Conservation (phyloP, 1,139 yeast genomes). For the Candida mesenterica region DNA sequence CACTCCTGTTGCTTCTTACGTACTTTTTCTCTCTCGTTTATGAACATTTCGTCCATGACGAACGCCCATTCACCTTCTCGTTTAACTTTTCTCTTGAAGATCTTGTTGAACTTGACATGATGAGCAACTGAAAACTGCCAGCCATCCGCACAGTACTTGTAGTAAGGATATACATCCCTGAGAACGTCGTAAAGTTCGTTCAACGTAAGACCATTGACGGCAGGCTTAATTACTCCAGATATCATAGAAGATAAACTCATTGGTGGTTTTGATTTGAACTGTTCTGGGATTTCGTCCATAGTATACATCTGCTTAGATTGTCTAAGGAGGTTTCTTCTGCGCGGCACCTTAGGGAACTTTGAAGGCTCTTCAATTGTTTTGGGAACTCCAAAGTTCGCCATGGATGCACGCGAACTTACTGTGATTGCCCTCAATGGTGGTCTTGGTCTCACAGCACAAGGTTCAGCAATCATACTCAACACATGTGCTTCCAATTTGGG, state of each 20-base stretch:
- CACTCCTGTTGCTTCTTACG: conserved; percentile 67
- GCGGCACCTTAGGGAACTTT: conserved; percentile 50
- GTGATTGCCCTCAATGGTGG: conserved; percentile 28
- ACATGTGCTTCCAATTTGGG: conserved; percentile 40
- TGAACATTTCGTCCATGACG: conserved; percentile 83
- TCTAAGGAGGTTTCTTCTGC: conserved; percentile 25
- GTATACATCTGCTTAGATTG: conserved; percentile 60
- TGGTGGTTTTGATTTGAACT: conserved; percentile 79
- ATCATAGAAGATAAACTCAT: conserved; percentile 77
- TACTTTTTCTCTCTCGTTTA: conserved; percentile 75
- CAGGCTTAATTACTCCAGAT: conserved; percentile 69
- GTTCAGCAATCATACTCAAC: conserved; percentile 23
- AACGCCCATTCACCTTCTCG: conserved; percentile 89
- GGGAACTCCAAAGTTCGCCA: conserved; percentile 33
- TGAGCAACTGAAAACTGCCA: conserved; percentile 97
- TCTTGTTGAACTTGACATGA: conserved; percentile 79
- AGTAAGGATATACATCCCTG: conserved; percentile 85
- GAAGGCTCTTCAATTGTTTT: conserved; percentile 34
- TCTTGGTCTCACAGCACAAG: conserved; percentile 17
- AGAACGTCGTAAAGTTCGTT: conserved; percentile 85
- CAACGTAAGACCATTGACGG: conserved; percentile 64
- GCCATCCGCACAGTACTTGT: conserved; percentile 90
- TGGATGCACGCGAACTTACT: conserved; percentile 21
- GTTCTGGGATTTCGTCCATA: conserved; percentile 81
- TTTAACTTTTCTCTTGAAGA: conserved; percentile 70